These are phyloP conservation scores for Trichophyton verrucosum DNA, from an alignment of 2,329 filamentous ascomycete genomes.

Conservation along the genomic window DNA sequence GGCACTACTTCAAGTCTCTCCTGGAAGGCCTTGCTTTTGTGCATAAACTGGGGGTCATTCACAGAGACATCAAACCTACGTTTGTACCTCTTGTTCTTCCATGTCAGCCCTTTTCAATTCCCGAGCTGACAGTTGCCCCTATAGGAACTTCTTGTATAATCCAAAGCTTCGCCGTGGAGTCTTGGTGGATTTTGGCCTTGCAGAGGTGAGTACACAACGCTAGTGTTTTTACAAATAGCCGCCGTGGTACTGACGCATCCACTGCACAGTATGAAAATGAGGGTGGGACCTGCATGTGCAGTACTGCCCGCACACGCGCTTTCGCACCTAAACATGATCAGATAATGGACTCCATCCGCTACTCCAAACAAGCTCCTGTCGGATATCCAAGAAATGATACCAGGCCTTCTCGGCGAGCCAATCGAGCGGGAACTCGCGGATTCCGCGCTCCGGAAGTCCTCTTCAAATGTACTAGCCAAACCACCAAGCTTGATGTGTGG, in stretches of 20 bases:
- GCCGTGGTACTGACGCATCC: constrained; percentile 4
- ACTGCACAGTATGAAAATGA: constrained; percentile 37
- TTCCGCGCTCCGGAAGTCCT: constrained; percentile 94
- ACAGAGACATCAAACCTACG: constrained; percentile 94
- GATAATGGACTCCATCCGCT: background rate
- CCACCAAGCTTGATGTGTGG: constrained; percentile 91
- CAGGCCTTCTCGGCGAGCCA: constrained; percentile 76
- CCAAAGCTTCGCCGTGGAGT: constrained; percentile 64
- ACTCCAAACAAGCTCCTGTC: constrained; percentile 29
- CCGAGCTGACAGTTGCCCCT: background rate
- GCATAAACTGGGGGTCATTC: constrained; percentile 72
- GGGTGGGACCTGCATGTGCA: constrained; percentile 8
- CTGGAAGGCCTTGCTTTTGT: constrained; percentile 76
- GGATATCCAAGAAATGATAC: constrained; percentile 85
- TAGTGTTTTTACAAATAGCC: background rate
- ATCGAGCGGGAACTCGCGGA: constrained; percentile 85
- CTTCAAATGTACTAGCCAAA: constrained; percentile 93
- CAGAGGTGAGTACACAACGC: constrained; percentile 42
- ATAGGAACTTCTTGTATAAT: constrained; percentile 79
- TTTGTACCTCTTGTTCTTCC: constrained; percentile 22
- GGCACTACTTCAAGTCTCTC: constrained; percentile 76
- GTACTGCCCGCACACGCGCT: background rate
- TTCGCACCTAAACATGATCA: background rate
- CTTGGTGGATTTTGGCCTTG: constrained; percentile 96
- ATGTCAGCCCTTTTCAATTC: background rate